These are phyloP conservation scores for Spraguea lophii DNA, from an alignment of 371 early-diverging fungal species.

Conservation along the genomic window DNA sequence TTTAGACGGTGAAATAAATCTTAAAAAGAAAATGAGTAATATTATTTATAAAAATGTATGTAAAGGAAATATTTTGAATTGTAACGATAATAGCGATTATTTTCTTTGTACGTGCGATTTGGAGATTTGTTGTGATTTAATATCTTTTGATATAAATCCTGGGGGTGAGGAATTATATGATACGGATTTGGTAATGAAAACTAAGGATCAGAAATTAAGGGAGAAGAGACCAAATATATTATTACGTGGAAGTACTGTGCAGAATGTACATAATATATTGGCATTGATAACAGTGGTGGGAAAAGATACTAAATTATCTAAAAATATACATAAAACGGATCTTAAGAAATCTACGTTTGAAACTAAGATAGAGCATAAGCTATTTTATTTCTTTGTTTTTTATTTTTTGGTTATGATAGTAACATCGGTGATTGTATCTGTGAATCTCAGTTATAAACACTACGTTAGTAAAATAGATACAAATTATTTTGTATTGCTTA, in stretches of 20 bases:
- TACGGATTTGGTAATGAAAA: constrained; percentile 17
- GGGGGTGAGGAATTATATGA: constrained; percentile 10
- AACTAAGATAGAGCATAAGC: constrained; percentile 10
- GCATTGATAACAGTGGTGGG: constrained; percentile 68
- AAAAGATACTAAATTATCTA: constrained; percentile 61
- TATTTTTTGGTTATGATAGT: constrained; percentile 36
- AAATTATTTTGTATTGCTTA: neutral
- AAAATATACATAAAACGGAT: constrained; percentile 55
- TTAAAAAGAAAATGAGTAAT: constrained; percentile 49
- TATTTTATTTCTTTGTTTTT: constrained; percentile 25
- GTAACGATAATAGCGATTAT: too few species aligned
- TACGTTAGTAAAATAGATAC: constrained; percentile 24
- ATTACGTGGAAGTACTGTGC: constrained; percentile 62
- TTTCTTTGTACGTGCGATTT: neutral
- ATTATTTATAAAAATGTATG: neutral
- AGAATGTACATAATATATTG: constrained; percentile 65
- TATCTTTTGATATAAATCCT: neutral
- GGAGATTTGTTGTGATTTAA: neutral
- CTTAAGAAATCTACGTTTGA: constrained; percentile 27
- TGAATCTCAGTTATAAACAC: too few species aligned
- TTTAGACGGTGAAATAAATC: constrained; percentile 79
- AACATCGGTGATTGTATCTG: constrained; percentile 26
- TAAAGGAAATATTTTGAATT: too few species aligned
- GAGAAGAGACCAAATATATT: constrained; percentile 59
- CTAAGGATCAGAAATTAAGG: constrained; percentile 41